Conservation (phyloP, 306 rosid genomes). For the Gillenia trifoliata region DNA sequence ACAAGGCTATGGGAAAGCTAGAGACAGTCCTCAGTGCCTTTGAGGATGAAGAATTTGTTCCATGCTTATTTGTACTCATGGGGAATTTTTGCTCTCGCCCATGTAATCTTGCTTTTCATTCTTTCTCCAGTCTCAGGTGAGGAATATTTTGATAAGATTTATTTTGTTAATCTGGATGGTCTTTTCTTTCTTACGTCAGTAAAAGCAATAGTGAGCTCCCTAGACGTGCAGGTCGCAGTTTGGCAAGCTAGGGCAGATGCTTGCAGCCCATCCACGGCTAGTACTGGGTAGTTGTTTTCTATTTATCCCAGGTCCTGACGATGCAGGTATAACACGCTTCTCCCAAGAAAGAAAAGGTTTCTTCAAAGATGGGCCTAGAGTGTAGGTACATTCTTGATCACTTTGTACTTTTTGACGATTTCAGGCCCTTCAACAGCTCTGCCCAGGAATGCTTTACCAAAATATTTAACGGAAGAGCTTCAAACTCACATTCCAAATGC, state of each 20-base stretch:
- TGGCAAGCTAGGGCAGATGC: conserved; percentile 76
- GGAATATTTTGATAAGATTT: conserved; percentile 10
- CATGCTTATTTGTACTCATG: conserved; percentile 89
- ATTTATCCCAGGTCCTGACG: conserved; percentile 95
- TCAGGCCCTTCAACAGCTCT: conserved; percentile 76
- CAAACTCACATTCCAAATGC: conserved; percentile 69
- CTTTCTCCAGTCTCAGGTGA: conserved; percentile 76
- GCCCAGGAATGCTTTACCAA: conserved; percentile 76
- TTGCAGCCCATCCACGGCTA: conserved; percentile 66
- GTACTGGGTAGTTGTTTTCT: conserved; percentile 67
- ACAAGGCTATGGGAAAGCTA: conserved; percentile 79
- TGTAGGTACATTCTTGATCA: not conserved
- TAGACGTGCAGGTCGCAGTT: conserved; percentile 59
- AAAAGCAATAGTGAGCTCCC: conserved; percentile 14
- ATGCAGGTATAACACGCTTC: conserved; percentile 52
- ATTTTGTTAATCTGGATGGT: not conserved
- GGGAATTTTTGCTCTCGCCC: conserved; percentile 88
- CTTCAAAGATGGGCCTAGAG: not conserved
- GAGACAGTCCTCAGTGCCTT: conserved; percentile 65
- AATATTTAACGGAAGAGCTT: conserved; percentile 79
- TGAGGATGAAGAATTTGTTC: conserved; percentile 75
- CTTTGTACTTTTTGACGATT: conserved; percentile 1
- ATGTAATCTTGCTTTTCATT: conserved; percentile 72
- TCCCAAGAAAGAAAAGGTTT: not conserved
- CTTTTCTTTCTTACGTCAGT: conserved; percentile 6